phyloP scores from a whole-genome alignment of 2,329 filamentous ascomycete genomes.

The Passalora sequoiae region DNA sequence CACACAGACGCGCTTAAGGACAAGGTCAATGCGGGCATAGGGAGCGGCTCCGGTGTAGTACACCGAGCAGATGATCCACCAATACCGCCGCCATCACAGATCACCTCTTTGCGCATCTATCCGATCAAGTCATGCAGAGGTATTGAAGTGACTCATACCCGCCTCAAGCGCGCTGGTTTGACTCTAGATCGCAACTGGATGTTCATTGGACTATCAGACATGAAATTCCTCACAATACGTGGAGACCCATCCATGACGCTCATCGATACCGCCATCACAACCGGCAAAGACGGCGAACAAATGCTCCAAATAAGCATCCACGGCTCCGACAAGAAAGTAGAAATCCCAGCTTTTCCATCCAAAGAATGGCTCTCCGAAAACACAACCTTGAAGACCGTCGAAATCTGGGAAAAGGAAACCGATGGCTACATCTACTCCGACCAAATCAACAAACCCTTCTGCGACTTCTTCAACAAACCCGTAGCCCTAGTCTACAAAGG shows the following conservation, averaged over 20 bases:
- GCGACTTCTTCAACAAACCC: slow-evolving; percentile 51
- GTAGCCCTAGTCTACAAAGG: slow-evolving; percentile 60
- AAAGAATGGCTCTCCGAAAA: slow-evolving; percentile 51
- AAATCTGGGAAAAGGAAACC: slow-evolving; percentile 57
- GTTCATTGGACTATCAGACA: slow-evolving; percentile 51
- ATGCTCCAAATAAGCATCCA: slow-evolving; percentile 48
- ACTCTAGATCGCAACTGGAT: slow-evolving; percentile 63
- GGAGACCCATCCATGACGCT: slow-evolving; percentile 58
- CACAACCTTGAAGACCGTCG: slow-evolving; percentile 46
- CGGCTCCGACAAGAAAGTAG: slow-evolving; percentile 40
- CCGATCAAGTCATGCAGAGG: slow-evolving; percentile 64
- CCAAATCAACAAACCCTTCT: slow-evolving; percentile 50
- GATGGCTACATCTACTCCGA: slow-evolving; percentile 53
- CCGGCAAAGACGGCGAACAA: slow-evolving; percentile 27
- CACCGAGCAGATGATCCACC: slow-evolving; percentile 26
- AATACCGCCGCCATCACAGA: slow-evolving; percentile 37
- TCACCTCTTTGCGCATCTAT: slow-evolving; percentile 53
- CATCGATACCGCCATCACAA: slow-evolving; percentile 51
- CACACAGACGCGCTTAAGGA: slow-evolving; percentile 17
- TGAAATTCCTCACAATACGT: slow-evolving; percentile 59
- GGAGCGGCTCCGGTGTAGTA: slow-evolving; percentile 18
- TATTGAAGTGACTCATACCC: slow-evolving; percentile 49
- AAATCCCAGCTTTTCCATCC: slow-evolving; percentile 53
- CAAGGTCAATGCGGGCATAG: slow-evolving; percentile 21
- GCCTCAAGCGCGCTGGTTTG: slow-evolving; percentile 52